Conservation (phyloP, 2,329 filamentous ascomycete species). For the Exophiala oligosperma region DNA sequence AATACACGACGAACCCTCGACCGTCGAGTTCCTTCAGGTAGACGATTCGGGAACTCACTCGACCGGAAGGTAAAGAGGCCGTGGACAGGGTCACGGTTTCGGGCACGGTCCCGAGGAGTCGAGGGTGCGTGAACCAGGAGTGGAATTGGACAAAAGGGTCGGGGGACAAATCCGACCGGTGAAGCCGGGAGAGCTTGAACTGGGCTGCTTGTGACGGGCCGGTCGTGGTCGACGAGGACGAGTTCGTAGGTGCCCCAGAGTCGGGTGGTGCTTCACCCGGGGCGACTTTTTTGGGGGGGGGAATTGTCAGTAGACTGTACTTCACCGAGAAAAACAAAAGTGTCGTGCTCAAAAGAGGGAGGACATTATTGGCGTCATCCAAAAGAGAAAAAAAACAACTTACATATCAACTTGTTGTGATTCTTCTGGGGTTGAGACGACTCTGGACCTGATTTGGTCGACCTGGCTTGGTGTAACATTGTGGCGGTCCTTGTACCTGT, state of each 20-base stretch:
- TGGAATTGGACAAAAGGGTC: slow-evolving; percentile 83
- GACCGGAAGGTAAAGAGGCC: slow-evolving; percentile 76
- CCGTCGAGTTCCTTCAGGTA: slow-evolving; percentile 94
- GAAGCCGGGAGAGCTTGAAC: slow-evolving; percentile 68
- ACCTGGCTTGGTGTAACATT: slow-evolving; percentile 24
- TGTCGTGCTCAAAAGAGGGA: too few species aligned
- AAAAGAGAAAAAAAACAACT: slow-evolving; percentile 1
- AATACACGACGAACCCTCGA: slow-evolving; percentile 85
- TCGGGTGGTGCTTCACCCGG: slow-evolving; percentile 14
- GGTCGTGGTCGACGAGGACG: slow-evolving; percentile 2
- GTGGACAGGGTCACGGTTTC: slow-evolving; percentile 90
- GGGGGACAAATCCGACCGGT: slow-evolving; percentile 58
- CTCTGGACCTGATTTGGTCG: background rate
- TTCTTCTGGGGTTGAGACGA: background rate
- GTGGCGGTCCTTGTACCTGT: background rate
- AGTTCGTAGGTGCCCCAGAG: background rate
- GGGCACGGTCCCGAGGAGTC: slow-evolving; percentile 67
- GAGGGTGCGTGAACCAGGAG: slow-evolving; percentile 79
- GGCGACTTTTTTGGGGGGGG: slow-evolving; percentile 3
- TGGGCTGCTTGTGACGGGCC: slow-evolving; percentile 68
- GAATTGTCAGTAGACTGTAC: background rate
- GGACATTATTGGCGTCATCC: too few species aligned
- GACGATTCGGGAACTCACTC: slow-evolving; percentile 80
- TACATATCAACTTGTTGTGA: slow-evolving; percentile 38
- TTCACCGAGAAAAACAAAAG: too few species aligned